Evolutionary conservation across 1,284 basidiomycete species (phyloP).

Genomic region (Porodaedalea pini): DNA sequence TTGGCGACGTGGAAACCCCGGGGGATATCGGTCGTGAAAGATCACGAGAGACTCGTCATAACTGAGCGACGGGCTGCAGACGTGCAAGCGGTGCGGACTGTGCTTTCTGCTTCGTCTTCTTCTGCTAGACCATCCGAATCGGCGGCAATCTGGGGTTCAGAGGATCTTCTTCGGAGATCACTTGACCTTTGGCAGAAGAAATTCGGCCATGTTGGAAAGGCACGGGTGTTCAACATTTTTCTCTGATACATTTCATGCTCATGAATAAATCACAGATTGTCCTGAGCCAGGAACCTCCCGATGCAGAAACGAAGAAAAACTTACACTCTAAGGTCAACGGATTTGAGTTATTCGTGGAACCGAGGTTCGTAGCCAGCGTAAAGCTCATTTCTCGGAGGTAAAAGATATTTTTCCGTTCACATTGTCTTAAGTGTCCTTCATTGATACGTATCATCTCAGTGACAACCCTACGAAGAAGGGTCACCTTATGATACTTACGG

Average conservation of each 20-base stretch:
- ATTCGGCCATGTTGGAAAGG: slow-evolving; percentile 74
- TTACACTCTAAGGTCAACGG: slow-evolving; percentile 41
- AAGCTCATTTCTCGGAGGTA: slow-evolving; percentile 72
- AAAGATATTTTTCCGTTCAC: slow-evolving; percentile 24
- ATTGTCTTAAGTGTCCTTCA: slow-evolving; percentile 9
- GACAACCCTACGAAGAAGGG: slow-evolving; percentile 85
- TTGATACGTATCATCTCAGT: slow-evolving; percentile 37
- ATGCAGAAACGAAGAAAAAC: slow-evolving; percentile 43
- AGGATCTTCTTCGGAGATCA: slow-evolving; percentile 60
- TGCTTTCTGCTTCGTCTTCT: slow-evolving; percentile 57
- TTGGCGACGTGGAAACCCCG: slow-evolving; percentile 84
- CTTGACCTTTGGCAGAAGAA: slow-evolving; percentile 79
- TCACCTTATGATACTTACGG: slow-evolving; percentile 71
- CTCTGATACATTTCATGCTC: neutral
- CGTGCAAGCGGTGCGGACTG: slow-evolving; percentile 82
- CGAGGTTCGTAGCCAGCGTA: slow-evolving; percentile 70
- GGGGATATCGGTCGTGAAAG: slow-evolving; percentile 83
- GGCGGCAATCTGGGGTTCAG: slow-evolving; percentile 54
- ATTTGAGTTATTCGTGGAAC: slow-evolving; percentile 39
- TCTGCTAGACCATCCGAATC: slow-evolving; percentile 49
- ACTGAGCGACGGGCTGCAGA: slow-evolving; percentile 78
- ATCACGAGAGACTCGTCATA: slow-evolving; percentile 68
- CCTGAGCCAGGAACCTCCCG: slow-evolving; percentile 64
- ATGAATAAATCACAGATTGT: slow-evolving; percentile 51
- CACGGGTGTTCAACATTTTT: slow-evolving; percentile 33